phyloP scores from a whole-genome alignment of 129 eudicot genomes.

The Erigeron canadensis region DNA sequence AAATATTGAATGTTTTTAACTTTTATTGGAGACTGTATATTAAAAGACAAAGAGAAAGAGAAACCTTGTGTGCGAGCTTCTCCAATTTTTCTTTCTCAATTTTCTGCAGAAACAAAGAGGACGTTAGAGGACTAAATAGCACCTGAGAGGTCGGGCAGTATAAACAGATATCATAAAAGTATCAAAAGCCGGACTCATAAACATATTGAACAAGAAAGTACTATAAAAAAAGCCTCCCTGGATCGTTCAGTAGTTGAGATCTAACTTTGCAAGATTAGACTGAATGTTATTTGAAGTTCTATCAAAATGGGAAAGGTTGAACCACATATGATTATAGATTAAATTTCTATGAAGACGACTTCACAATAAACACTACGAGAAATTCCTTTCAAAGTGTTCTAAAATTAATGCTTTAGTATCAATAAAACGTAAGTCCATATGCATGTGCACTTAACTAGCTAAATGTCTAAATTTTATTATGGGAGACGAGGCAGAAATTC shows the following conservation, averaged over 20 bases:
- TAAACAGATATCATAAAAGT: slow-evolving; percentile 13
- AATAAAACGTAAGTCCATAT: no score
- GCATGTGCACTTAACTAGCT: background rate
- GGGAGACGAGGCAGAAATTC: background rate
- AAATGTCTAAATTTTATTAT: background rate
- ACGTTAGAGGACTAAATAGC: slow-evolving; percentile 11
- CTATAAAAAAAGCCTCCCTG: background rate
- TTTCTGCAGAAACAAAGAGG: slow-evolving; percentile 53
- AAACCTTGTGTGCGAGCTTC: slow-evolving; percentile 90
- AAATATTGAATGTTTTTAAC: background rate
- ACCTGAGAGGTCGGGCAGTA: background rate
- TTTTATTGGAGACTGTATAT: background rate
- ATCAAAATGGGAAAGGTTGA: no score
- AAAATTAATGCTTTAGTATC: no score
- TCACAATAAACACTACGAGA: no score
- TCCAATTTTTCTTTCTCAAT: slow-evolving; percentile 83
- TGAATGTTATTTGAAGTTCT: background rate
- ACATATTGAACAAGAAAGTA: background rate
- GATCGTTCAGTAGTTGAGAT: background rate
- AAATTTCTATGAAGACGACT: no score
- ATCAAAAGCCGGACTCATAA: background rate
- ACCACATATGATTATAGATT: no score
- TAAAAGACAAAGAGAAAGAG: background rate
- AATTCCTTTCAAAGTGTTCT: no score
- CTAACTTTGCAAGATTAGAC: background rate